Conservation (phyloP, 2,329 filamentous ascomycete genomes). For the Penicillium concentricum region DNA sequence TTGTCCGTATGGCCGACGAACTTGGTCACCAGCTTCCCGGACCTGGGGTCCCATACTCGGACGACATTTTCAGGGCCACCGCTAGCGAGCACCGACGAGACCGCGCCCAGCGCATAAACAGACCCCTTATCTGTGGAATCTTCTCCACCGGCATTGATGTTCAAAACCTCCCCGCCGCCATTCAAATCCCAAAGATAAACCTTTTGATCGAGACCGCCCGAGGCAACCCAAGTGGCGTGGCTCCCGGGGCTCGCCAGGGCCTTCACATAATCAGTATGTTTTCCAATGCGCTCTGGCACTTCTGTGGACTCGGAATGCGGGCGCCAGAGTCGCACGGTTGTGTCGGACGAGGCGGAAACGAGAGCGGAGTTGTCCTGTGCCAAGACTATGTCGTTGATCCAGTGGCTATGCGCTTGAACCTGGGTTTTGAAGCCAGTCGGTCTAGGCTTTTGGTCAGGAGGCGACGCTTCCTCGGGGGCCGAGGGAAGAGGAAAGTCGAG, state of each 20-base stretch:
- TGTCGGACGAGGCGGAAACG: conserved; percentile 89
- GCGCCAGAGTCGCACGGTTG: conserved; percentile 90
- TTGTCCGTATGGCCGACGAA: conserved; percentile 97
- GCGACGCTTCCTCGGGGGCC: conserved; percentile 22
- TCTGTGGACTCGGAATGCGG: conserved; percentile 64
- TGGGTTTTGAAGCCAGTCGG: conserved; percentile 60
- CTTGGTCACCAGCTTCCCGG: conserved; percentile 88
- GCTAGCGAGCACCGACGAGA: conserved; percentile 78
- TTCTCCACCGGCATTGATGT: conserved; percentile 74
- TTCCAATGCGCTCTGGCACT: conserved; percentile 76
- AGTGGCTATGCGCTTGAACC: conserved; percentile 84
- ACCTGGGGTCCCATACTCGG: conserved; percentile 84
- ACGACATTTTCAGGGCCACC: conserved; percentile 94
- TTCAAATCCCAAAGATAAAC: conserved; percentile 92
- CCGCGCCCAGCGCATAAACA: conserved; percentile 83
- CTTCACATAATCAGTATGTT: conserved; percentile 96
- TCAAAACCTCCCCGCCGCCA: conserved; percentile 78
- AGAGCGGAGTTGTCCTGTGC: conserved; percentile 75
- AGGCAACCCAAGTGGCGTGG: conserved; percentile 81
- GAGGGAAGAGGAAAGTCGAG: conserved; percentile 48
- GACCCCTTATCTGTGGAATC: conserved; percentile 87
- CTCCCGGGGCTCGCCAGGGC: conserved; percentile 76
- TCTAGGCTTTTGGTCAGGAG: conserved; percentile 26
- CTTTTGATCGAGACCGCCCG: conserved; percentile 87
- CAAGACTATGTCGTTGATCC: conserved; percentile 90